Evolutionary conservation across 495 filamentous ascomycete genomes (phyloP).

Genomic region (Sabuloglossum arenarium): DNA sequence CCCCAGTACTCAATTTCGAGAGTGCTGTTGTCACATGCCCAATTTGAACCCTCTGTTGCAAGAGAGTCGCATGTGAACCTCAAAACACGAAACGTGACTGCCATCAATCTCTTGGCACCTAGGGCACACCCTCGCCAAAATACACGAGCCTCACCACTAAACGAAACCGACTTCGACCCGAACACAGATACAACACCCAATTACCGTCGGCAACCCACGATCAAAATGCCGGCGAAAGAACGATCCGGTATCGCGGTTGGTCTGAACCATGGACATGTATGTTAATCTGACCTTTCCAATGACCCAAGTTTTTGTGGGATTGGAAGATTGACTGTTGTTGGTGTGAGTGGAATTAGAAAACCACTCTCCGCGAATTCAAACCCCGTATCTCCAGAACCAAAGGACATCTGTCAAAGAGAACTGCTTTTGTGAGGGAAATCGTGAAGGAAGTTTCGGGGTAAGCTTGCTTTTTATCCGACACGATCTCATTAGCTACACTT

Average conservation of each 20-base stretch:
- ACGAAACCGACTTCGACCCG: no score
- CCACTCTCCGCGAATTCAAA: constrained; percentile 70
- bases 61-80: no score
- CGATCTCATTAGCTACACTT: background rate
- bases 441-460: constrained; percentile 90
- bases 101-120: background rate
- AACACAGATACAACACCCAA: background rate
- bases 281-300: constrained; percentile 20
- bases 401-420: constrained; percentile 80
- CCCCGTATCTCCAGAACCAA: constrained; percentile 72
- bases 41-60: no score
- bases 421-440: constrained; percentile 81
- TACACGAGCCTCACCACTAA: background rate
- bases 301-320: background rate
- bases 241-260: constrained; percentile 61
- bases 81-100: background rate
- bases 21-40: no score
- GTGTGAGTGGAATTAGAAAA: constrained; percentile 46
- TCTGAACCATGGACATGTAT: constrained; percentile 79
- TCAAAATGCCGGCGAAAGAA: constrained; percentile 36
- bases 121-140: background rate
- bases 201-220: constrained; percentile 10
- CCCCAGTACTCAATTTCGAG: no score
- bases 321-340: background rate
- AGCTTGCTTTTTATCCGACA: constrained; percentile 12